phyloP scores from a whole-genome alignment of 2,329 filamentous ascomycete genomes.

The Lasiodiplodia gonubiensis region DNA sequence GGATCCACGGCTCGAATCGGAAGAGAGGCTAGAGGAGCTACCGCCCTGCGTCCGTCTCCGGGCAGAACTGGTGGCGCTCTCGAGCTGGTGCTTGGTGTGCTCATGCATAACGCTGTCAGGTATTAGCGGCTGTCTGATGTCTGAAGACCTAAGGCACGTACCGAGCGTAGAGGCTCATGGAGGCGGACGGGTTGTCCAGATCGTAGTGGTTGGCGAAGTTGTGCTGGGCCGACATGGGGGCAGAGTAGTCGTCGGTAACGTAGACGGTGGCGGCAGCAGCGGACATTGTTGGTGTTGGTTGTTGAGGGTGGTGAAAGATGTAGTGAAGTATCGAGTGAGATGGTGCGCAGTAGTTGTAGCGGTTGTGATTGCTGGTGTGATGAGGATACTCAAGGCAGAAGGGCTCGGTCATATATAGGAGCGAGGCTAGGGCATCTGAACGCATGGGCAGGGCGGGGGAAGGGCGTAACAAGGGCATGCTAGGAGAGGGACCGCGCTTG shows the following conservation, averaged over 20 bases:
- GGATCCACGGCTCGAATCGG: slow-evolving; percentile 36
- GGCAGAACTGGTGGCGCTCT: slow-evolving; percentile 52
- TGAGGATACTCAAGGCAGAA: not conserved
- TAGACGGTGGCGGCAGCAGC: slow-evolving; percentile 38
- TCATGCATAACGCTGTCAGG: slow-evolving; percentile 54
- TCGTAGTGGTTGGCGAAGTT: slow-evolving; percentile 53
- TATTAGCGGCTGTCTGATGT: not conserved
- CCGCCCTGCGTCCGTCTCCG: slow-evolving; percentile 45
- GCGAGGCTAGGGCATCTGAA: not conserved
- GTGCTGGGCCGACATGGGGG: slow-evolving; percentile 50
- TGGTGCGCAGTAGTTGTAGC: not conserved
- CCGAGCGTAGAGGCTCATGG: slow-evolving; percentile 54
- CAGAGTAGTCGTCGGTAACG: slow-evolving; percentile 47
- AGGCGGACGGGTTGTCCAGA: slow-evolving; percentile 43
- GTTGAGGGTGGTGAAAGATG: not conserved
- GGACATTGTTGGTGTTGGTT: slow-evolving; percentile 37
- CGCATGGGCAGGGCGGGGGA: not conserved
- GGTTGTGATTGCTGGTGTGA: not conserved
- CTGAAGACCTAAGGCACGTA: slow-evolving; percentile 35
- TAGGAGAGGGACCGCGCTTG: slow-evolving; percentile 4
- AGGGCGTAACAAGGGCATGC: not conserved
- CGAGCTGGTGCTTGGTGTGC: slow-evolving; percentile 57
- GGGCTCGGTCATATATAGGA: slow-evolving; percentile 17
- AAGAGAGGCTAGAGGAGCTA: slow-evolving; percentile 28
- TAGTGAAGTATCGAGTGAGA: not conserved